Evolutionary conservation across 2,329 filamentous ascomycete species (phyloP).

Genomic region (Rugonectria rugulosa): DNA sequence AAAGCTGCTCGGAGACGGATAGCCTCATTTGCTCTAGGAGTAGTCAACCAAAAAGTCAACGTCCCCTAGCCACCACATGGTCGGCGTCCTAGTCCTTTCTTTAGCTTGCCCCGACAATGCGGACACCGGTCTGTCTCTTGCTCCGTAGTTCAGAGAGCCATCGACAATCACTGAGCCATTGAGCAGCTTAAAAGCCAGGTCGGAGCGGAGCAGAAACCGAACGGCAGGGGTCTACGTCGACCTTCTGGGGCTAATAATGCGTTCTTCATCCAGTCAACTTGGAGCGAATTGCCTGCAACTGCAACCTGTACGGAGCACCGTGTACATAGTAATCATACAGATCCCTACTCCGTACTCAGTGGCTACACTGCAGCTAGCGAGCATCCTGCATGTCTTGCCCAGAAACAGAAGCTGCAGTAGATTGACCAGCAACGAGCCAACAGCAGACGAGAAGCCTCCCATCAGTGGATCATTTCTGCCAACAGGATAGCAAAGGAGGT

Average conservation of each 20-base stretch:
- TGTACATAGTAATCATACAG: too few relatives aligned
- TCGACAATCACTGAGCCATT: conserved; percentile 6
- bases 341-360: too few relatives aligned
- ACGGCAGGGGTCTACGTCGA: background rate
- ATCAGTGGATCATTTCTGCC: too few relatives aligned
- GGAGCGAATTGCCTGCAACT: too few relatives aligned
- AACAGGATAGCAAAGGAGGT: background rate
- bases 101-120: conserved; percentile 6
- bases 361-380: too few relatives aligned
- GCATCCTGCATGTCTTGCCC: background rate
- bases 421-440: background rate
- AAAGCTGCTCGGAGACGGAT: background rate
- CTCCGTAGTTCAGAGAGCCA: background rate
- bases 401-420: background rate
- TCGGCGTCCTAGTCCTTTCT: too few relatives aligned
- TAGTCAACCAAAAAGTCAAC: background rate
- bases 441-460: background rate
- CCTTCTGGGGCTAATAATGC: background rate
- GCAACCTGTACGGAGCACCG: too few relatives aligned
- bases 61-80: background rate
- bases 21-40: background rate
- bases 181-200: too few relatives aligned
- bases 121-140: conserved; percentile 1
- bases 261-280: background rate
- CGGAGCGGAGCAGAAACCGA: too few relatives aligned